Base-by-base conservation (phyloP, 1,284 basidiomycete genomes). In the Trametes polyzona region DNA sequence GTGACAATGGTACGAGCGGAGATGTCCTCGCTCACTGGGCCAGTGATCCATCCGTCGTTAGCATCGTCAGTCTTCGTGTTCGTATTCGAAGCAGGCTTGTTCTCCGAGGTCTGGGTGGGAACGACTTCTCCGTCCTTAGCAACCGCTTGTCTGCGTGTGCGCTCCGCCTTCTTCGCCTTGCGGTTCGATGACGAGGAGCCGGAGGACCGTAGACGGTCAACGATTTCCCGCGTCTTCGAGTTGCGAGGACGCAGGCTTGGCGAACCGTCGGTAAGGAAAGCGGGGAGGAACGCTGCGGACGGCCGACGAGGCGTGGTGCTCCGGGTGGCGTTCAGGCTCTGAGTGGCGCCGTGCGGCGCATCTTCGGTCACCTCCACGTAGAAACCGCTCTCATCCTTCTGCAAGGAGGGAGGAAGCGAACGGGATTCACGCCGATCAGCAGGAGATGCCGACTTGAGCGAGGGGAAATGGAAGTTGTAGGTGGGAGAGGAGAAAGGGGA, bases 331-430 rank as follows among this genome's bases (percentile, higher is more conserved):
- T 57, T 56, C 2, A 59, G 59, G 36, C 60, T 65, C 35, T 63
- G 58, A 3, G 63, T 60, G 14, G 53, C 33, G 24, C 55, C 55
- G 16, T 33, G 36, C 5, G 16, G 33, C 27, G 36, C 48, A 59
- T 57, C 48, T 50, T 62, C 46, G 54, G 58, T 21, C 44, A 59
- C 53, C 47, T 57, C 50, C 53, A 58, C 26, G 66, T 72, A 73
- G 59, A 73, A 73, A 1, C 71, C 73, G n/a, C 69, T 65, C 41
- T 71, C 71, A 52, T 73, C 71, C 52, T 69, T 70, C 57, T 65
- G 63, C 23, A 70, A 53, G 2, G 64, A 64, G 1, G 68, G 65
- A 6, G 71, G 71, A 1, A 73, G 63, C 0, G 69, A 69, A 7
- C 68, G 67, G 9, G 67, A 64, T 43, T 62, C 63, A 3, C 61